Base-by-base conservation (phyloP, 768 basidiomycete genomes). In the Lentinula lateritia region DNA sequence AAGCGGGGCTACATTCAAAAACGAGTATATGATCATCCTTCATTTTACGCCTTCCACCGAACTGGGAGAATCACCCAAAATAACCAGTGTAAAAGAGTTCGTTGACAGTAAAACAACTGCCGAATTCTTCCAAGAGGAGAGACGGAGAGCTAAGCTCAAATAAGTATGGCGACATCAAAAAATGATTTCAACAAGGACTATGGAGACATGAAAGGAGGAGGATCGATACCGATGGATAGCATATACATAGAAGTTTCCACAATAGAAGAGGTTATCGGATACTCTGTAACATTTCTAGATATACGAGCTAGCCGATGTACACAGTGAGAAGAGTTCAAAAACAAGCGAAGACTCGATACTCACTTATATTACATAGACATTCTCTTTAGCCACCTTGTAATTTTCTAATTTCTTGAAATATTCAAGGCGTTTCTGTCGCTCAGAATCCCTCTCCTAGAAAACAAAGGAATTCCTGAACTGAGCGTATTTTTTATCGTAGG, bases 391-490 rank as follows among this genome's bases (percentile, higher is more conserved):
- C 18, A 77, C 70, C 64, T 76, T 69, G 48, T 75, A 78, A 18
- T 66, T 70, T 20, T 78, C 77, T 55, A 77, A 52, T 45, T 73
- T 72, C 50, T 71, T 74, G 65, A 78, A 78, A 58, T 78, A 78
- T 32, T 78, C 76, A 43, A 76, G n/a, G 13, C 76, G 75, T 1
- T 68, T 76, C 43, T 70, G 71, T 8, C 75, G 70, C 20, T 75
- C 73, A 28, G 66, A 60, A 1, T 69, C 69, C 53, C 68, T 69
- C 52, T 50, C 55, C 55, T 56, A 43, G 18, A 13, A 34, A 28
- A 28, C 28, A 28, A 28, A 28, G 28, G 3, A 28, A 3, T 28
- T 28, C 28, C 28, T 28, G 23, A 15, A 1, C 12, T 28, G 41
- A 43, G 5, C 9, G 39, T 20, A 39, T 13, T 16, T 35, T 6